phyloP scores from a whole-genome alignment of 2,329 filamentous ascomycete genomes.

The Penicillium sp. region DNA sequence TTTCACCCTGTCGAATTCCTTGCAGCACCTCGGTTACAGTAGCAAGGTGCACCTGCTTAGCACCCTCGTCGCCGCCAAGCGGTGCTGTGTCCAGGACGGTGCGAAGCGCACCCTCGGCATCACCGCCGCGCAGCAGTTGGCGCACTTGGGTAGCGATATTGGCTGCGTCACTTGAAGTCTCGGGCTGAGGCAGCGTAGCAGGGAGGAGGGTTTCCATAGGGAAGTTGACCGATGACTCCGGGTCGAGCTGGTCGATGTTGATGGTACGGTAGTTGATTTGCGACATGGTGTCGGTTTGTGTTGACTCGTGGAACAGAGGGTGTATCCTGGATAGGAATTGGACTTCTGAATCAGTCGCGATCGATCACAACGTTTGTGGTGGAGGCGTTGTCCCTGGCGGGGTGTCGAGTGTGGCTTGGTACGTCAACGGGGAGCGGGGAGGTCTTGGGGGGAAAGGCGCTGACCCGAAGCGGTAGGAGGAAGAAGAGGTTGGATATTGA shows the following conservation, averaged over 20 bases:
- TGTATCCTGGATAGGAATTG: background rate
- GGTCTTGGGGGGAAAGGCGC: background rate
- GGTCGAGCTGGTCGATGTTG: slow-evolving; percentile 89
- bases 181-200: slow-evolving; percentile 67
- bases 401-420: slow-evolving; percentile 9
- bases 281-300: slow-evolving; percentile 39
- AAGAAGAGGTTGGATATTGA: background rate
- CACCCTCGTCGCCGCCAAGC: slow-evolving; percentile 57
- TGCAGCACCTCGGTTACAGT: slow-evolving; percentile 92
- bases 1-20: slow-evolving; percentile 94
- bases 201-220: slow-evolving; percentile 82
- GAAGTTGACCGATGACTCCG: slow-evolving; percentile 90
- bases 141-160: slow-evolving; percentile 78
- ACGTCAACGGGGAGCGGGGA: slow-evolving; percentile 1
- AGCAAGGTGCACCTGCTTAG: slow-evolving; percentile 82
- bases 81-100: slow-evolving; percentile 85
- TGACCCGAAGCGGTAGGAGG: background rate
- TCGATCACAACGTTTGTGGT: background rate
- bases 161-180: slow-evolving; percentile 77
- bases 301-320: background rate
- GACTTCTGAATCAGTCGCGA: background rate
- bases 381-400: background rate
- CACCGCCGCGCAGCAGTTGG: slow-evolving; percentile 83
- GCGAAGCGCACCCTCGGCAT: slow-evolving; percentile 83
- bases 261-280: slow-evolving; percentile 78